A percentile compares a stretch with the other conserved stretches of the same genome.
Conservation (phyloP, 1,284 basidiomycete genomes). For the Cryptococcus depauperatus region DNA sequence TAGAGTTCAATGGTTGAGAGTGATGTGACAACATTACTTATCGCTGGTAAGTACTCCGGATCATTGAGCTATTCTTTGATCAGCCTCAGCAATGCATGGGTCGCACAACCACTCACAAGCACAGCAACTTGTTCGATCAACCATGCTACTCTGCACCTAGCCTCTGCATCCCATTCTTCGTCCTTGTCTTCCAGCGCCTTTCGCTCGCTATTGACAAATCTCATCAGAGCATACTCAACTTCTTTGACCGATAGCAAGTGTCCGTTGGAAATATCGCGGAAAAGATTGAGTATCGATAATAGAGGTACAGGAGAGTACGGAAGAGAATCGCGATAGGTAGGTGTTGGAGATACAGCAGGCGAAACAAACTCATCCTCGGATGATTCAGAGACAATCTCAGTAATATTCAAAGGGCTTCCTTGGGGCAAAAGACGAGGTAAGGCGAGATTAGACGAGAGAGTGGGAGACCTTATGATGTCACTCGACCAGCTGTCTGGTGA, state of each 20-base stretch:
- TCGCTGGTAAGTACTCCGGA: conserved; percentile 6
- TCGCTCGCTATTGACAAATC: conserved; percentile 7
- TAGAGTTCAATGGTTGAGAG: conserved; percentile 1
- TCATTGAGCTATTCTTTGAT: conserved; percentile 6
- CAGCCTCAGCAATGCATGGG: neutral
- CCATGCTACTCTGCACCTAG: conserved; percentile 10
- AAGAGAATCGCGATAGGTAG: neutral
- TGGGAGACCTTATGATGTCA: neutral
- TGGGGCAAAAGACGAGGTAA: neutral
- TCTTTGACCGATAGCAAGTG: neutral
- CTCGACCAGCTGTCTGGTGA: neutral
- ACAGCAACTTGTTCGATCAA: conserved; percentile 15
- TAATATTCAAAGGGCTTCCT: neutral
- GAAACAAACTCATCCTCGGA: neutral
- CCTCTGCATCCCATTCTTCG: conserved; percentile 9
- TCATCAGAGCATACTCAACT: conserved; percentile 4
- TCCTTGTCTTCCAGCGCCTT: conserved; percentile 1
- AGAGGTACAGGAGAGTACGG: neutral
- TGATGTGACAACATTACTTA: conserved; percentile 7
- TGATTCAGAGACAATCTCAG: conserved; percentile 1
- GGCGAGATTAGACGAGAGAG: neutral
- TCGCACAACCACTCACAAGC: conserved; percentile 7
- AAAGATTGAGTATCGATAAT: neutral
- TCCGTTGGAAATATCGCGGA: conserved; percentile 1
- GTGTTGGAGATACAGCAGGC: neutral